Conservation (phyloP, 306 rosid genomes). For the Dryas alaskensis region DNA sequence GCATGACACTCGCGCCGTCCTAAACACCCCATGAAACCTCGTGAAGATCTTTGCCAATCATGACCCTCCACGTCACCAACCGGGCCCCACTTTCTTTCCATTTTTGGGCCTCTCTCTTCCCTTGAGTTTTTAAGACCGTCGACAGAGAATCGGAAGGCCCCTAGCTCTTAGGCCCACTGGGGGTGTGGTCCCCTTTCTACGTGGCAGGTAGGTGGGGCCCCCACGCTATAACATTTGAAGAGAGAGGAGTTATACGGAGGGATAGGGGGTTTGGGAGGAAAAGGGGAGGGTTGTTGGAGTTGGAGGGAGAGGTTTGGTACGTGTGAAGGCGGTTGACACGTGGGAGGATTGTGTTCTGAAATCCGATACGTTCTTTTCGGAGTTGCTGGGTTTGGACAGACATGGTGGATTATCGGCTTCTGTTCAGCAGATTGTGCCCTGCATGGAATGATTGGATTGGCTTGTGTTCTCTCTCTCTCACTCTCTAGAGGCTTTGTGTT, state of each 20-base stretch:
- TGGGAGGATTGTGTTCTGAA: background rate
- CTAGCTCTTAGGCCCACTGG: background rate
- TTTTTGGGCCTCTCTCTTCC: slow-evolving; percentile 9
- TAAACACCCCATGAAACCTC: background rate
- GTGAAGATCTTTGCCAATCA: slow-evolving; percentile 7
- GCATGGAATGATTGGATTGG: slow-evolving; percentile 29
- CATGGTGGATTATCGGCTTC: slow-evolving; percentile 48
- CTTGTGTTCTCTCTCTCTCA: background rate
- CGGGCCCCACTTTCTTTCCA: slow-evolving; percentile 22
- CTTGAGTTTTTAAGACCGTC: background rate
- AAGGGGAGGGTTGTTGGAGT: too few relatives aligned
- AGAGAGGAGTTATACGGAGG: slow-evolving; percentile 3
- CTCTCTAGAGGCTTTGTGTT: background rate
- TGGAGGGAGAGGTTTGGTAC: slow-evolving; percentile 18
- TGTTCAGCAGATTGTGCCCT: slow-evolving; percentile 42
- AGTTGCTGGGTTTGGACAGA: slow-evolving; percentile 42
- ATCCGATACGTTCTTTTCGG: background rate
- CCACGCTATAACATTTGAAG: background rate
- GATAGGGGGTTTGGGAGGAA: slow-evolving; percentile 36
- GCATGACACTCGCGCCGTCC: slow-evolving; percentile 29
- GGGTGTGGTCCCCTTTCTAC: slow-evolving; percentile 30
- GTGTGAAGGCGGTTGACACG: slow-evolving; percentile 18
- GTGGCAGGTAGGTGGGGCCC: slow-evolving; percentile 10
- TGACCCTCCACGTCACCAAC: slow-evolving; percentile 15
- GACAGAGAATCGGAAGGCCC: slow-evolving; percentile 1